Base-by-base conservation (phyloP, 2,329 filamentous ascomycete genomes). In the Fusarium annulatum region DNA sequence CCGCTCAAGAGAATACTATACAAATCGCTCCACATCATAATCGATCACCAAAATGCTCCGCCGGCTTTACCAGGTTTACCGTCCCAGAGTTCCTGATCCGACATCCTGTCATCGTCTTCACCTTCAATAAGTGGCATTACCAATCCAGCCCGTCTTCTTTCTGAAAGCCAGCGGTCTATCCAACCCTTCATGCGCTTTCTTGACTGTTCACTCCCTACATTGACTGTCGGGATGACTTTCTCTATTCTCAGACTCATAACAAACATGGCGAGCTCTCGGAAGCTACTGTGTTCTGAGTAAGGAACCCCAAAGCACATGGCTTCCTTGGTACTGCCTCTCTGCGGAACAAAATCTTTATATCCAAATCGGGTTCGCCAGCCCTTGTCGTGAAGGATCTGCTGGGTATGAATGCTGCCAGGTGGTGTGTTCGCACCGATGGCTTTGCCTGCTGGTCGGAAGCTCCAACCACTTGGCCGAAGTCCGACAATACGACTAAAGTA, bases 221-320 rank as follows among this genome's bases (percentile, higher is more conserved):
- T 98, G 7, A 99, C 96, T 1, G 96, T 99, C 0, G 96, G 96
- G 21, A 99, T 92, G 11, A 99, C 89, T 82, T 92, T 94, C 72
- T 96, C 95, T 73, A 99, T 97, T 64, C 93, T 86, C 81, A 99
- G 81, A 26, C 92, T 90, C 86, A 96, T 96, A 75, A 96, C 90
- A 80, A 99, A 99, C 88, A 98, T 92, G 1, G 94, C 96, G 79
- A 99, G 83, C 85, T 99, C 96, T 45, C 96, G 88, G 80, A 99
- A 99, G 70, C 94, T 97, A 81, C 93, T 96, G 81, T 99, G 96
- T 84, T 99, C 96, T 58, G 92, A 95, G 80, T 99, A 99, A 5
- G 96, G 96, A 5, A 98, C 96, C 2, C 94, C 95, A 76, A 97
- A 97, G 81, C 95, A 98, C 81, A 93, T 92, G 42, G 93, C 93